Percentiles rank a stretch among this genome's conserved stretches.
Evolutionary conservation across 176 grass and related monocot genomes (phyloP).

Genomic region (bread wheat (Triticum aestivum)): DNA sequence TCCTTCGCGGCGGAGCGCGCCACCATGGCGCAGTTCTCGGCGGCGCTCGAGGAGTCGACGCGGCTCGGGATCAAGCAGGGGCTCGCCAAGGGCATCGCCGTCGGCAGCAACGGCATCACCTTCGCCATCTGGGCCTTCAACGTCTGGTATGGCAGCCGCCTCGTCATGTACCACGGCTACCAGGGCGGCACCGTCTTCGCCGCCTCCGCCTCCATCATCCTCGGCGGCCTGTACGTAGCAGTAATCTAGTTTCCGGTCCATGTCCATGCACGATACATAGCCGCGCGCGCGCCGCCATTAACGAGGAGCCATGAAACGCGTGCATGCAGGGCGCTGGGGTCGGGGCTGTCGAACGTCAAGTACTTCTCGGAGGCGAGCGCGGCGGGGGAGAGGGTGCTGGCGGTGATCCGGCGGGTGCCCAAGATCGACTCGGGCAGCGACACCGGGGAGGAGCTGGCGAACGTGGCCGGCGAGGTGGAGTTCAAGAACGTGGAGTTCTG

Average conservation of each 20-base stretch:
- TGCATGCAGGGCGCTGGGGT: conserved; percentile 65
- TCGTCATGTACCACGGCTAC: conserved; percentile 91
- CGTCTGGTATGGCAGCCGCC: conserved; percentile 87
- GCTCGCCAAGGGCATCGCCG: conserved; percentile 78
- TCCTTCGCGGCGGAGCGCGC: conserved; percentile 69
- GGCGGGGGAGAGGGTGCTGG: conserved; percentile 57
- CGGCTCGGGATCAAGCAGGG: conserved; percentile 81
- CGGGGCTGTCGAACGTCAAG: conserved; percentile 84
- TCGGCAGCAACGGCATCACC: conserved; percentile 91
- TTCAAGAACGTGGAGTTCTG: conserved; percentile 79
- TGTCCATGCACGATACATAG: background rate
- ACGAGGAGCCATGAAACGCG: background rate
- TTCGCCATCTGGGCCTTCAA: conserved; percentile 87
- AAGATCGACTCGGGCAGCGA: conserved; percentile 87
- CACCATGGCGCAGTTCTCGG: conserved; percentile 67
- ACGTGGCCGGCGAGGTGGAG: conserved; percentile 76
- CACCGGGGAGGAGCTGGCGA: conserved; percentile 57
- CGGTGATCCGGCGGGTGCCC: conserved; percentile 70
- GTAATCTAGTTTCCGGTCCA: background rate
- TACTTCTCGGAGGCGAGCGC: conserved; percentile 93
- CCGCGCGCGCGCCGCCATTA: background rate
- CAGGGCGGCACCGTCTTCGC: conserved; percentile 86
- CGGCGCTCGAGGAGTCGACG: conserved; percentile 67
- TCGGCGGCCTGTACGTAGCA: conserved; percentile 67
- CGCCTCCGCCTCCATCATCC: conserved; percentile 60